Conservation (phyloP, 1,284 basidiomycete genomes). For the Papiliotrema fonsecae region DNA sequence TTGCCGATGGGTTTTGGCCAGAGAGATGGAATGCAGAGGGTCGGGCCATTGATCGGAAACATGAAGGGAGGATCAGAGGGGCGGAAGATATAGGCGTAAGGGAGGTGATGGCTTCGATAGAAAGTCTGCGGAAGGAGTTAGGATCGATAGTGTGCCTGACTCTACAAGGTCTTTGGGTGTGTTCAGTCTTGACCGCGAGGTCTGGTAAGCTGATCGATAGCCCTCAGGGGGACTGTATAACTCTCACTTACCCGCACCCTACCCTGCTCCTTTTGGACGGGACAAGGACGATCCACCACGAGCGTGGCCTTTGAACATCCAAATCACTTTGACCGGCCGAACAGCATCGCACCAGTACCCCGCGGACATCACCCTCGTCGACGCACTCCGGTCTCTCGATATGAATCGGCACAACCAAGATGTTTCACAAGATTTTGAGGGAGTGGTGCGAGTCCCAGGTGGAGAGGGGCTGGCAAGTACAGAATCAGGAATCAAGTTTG, state of each 20-base stretch:
- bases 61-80: constrained; percentile 10
- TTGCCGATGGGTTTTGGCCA: constrained; percentile 40
- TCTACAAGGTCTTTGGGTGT: constrained; percentile 40
- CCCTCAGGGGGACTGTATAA: constrained; percentile 24
- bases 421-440: constrained; percentile 17
- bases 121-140: constrained; percentile 28
- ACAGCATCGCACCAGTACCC: constrained; percentile 28
- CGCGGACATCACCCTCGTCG: constrained; percentile 31
- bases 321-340: constrained; percentile 31
- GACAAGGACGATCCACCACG: constrained; percentile 1
- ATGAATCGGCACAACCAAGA: constrained; percentile 5
- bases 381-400: constrained; percentile 23
- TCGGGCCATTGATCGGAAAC: background rate
- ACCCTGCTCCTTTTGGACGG: constrained; percentile 27
- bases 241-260: constrained; percentile 40
- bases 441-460: constrained; percentile 22
- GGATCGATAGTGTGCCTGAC: constrained; percentile 37
- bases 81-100: constrained; percentile 30
- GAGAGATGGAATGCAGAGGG: constrained; percentile 34
- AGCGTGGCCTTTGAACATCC: constrained; percentile 33
- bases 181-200: background rate
- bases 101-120: constrained; percentile 36
- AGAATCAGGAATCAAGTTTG: constrained; percentile 19
- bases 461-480: constrained; percentile 15
- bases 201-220: background rate